phyloP scores from a whole-genome alignment of 2,329 filamentous ascomycete genomes.

The Colletotrichum musae region DNA sequence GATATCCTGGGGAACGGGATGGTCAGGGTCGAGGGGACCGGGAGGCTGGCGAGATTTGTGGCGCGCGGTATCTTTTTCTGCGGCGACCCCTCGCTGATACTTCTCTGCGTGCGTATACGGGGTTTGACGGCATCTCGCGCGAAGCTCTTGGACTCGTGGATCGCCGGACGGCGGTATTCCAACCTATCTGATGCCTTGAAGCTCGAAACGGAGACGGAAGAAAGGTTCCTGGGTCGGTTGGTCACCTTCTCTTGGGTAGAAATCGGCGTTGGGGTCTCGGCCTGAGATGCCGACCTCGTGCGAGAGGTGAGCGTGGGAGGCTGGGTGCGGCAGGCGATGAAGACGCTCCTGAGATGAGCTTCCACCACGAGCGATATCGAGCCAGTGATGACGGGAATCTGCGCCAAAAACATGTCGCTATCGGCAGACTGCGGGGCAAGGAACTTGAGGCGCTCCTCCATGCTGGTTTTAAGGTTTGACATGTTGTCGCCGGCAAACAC shows the following conservation, averaged over 20 bases:
- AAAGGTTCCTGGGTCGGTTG: constrained; percentile 17
- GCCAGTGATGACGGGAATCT: constrained; percentile 36
- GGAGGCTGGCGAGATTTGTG: background rate
- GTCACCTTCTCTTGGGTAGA: background rate
- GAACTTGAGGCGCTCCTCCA: constrained; percentile 34
- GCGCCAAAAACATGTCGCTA: constrained; percentile 23
- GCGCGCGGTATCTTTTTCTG: background rate
- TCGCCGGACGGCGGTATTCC: background rate
- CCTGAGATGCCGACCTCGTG: constrained; percentile 1
- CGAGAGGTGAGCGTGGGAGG: background rate
- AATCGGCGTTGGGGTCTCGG: background rate
- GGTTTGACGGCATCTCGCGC: background rate
- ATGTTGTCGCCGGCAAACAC: constrained; percentile 36
- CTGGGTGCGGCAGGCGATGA: constrained; percentile 30
- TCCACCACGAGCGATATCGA: constrained; percentile 30
- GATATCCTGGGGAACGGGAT: constrained; percentile 37
- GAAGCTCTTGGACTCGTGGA: background rate
- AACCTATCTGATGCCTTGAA: background rate
- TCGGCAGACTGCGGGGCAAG: constrained; percentile 30
- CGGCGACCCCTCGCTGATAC: constrained; percentile 5
- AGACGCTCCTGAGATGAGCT: constrained; percentile 35
- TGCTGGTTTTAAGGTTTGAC: constrained; percentile 29
- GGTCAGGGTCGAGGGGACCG: constrained; percentile 22
- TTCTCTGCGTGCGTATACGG: background rate
- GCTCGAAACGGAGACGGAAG: constrained; percentile 11